Evolutionary conservation across 805 yeast species (phyloP).

Genomic region (Schizosaccharomyces octosporus): DNA sequence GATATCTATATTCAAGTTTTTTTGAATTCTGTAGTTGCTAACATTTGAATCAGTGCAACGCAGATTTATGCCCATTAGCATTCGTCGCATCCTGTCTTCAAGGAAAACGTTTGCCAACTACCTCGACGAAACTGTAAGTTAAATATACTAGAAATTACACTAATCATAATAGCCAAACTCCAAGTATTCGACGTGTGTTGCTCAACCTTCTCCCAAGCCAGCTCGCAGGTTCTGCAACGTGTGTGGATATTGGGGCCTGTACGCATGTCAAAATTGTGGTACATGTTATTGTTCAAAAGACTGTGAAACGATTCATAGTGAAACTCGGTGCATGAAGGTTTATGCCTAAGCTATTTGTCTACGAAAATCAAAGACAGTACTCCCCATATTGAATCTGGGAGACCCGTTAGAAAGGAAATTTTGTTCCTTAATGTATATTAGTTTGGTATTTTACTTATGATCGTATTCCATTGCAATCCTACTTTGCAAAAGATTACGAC

Average conservation of each 20-base stretch:
- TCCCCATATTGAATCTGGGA: no score
- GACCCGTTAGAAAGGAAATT: neutral
- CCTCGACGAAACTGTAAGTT: neutral
- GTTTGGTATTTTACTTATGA: no score
- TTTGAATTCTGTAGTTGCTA: neutral
- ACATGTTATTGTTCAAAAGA: constrained; percentile 66
- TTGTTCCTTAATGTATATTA: neutral
- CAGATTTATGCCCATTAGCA: neutral
- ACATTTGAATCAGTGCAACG: neutral
- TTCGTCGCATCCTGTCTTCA: neutral
- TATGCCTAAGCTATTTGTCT: neutral
- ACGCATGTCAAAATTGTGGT: constrained; percentile 90
- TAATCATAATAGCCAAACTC: neutral
- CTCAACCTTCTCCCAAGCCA: neutral
- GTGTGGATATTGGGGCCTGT: constrained; percentile 83
- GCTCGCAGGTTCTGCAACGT: constrained; percentile 10
- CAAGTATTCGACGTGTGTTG: neutral
- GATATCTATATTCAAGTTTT: neutral
- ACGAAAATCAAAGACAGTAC: no score
- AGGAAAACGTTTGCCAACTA: neutral
- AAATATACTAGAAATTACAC: neutral
- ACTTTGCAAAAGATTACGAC: no score
- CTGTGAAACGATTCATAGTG: constrained; percentile 11
- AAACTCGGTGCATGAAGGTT: constrained; percentile 1
- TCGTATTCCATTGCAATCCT: no score